phyloP scores from a whole-genome alignment of 129 eudicot species.

The Kitagawia praeruptora region DNA sequence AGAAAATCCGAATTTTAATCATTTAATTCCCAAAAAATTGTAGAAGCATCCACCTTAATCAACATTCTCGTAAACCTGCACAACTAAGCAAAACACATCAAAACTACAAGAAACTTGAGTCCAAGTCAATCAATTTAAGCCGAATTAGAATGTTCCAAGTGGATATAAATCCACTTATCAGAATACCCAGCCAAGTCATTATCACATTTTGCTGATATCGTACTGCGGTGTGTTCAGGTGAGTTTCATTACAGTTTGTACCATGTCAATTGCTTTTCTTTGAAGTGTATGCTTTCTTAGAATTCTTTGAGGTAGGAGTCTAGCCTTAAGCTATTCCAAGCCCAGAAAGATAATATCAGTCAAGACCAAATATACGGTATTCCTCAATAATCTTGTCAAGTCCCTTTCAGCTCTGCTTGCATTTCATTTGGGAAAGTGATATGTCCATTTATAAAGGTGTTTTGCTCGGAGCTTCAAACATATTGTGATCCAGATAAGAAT shows the following conservation, averaged over 20 bases:
- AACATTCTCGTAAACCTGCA: too few relatives aligned
- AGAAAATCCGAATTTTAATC: too few relatives aligned
- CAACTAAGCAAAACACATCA: too few relatives aligned
- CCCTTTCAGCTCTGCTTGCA: not conserved
- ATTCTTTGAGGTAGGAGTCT: not conserved
- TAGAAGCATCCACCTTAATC: too few relatives aligned
- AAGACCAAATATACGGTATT: not conserved
- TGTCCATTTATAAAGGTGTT: not conserved
- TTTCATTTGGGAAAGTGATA: not conserved
- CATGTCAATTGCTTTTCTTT: not conserved
- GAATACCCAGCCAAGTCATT: slow-evolving; percentile 65
- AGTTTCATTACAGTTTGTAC: slow-evolving; percentile 9
- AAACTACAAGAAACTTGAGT: too few relatives aligned
- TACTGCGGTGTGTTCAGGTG: slow-evolving; percentile 84
- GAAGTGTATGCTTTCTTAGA: not conserved
- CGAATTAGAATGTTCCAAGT: too few relatives aligned
- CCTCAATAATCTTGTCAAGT: not conserved
- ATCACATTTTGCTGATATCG: slow-evolving; percentile 83
- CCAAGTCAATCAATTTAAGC: too few relatives aligned
- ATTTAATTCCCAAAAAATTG: too few relatives aligned
- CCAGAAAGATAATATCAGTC: not conserved
- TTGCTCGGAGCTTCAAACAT: not conserved
- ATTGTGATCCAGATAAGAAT: not conserved
- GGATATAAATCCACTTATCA: too few relatives aligned
- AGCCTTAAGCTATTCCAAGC: not conserved